Conservation (phyloP, 2,329 filamentous ascomycete species). For the Exophiala calicioides region DNA sequence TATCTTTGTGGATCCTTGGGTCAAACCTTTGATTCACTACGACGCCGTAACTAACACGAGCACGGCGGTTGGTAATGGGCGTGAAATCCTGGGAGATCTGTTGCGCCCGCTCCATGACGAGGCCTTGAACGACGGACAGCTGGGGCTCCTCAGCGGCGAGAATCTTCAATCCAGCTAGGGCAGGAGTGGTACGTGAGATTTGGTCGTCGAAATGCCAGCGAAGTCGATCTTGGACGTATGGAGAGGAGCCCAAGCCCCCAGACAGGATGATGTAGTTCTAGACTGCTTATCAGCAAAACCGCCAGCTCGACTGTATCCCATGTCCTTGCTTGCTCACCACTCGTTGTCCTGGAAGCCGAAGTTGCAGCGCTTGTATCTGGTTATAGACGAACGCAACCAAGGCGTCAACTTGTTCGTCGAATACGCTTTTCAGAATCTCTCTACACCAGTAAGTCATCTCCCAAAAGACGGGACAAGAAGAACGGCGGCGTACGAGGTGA, state of each 20-base stretch:
- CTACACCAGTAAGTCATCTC: background rate
- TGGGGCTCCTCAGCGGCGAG: conserved; percentile 39
- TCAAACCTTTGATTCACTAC: conserved; percentile 38
- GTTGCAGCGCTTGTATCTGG: conserved; percentile 32
- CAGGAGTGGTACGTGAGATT: conserved; percentile 21
- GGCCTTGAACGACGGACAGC: conserved; percentile 38
- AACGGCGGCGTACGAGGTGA: conserved; percentile 36
- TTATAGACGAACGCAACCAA: conserved; percentile 36
- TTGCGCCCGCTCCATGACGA: conserved; percentile 39
- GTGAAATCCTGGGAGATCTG: conserved; percentile 33
- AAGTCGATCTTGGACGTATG: conserved; percentile 35
- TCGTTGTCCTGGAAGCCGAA: conserved; percentile 30
- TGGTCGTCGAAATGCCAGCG: conserved; percentile 29
- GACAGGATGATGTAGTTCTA: conserved; percentile 38
- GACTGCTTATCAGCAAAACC: conserved; percentile 8
- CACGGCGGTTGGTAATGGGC: conserved; percentile 37
- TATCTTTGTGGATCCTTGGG: conserved; percentile 33
- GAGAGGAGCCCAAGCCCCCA: conserved; percentile 38
- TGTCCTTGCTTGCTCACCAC: conserved; percentile 29
- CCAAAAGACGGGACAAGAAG: background rate
- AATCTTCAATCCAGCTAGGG: conserved; percentile 32
- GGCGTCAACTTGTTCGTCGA: conserved; percentile 26
- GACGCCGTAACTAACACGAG: conserved; percentile 41
- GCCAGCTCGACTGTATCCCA: background rate
- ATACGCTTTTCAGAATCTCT: conserved; percentile 19